Conservation (phyloP, 2,329 filamentous ascomycete genomes). For the Sporothrix schenckii region DNA sequence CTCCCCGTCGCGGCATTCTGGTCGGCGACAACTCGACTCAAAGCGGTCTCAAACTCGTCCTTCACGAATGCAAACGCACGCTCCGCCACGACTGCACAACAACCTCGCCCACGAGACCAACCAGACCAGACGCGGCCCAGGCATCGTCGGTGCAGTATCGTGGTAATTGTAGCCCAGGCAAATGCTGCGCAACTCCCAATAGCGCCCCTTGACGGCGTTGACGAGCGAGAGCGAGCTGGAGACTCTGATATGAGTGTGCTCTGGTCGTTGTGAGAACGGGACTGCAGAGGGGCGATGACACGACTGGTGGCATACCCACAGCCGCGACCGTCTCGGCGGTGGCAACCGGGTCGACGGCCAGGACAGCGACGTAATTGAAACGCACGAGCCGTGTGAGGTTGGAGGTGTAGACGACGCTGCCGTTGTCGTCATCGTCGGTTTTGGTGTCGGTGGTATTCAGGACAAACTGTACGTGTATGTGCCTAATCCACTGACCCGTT, state of each 20-base stretch:
- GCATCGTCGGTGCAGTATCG: background rate
- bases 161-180: conserved; percentile 9
- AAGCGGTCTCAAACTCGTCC: background rate
- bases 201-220: conserved; percentile 28
- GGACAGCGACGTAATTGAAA: conserved; percentile 22
- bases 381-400: too few species aligned
- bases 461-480: too few species aligned
- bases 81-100: background rate
- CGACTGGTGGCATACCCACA: background rate
- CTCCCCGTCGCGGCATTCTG: too few species aligned
- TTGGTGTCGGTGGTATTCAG: too few species aligned
- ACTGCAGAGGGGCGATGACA: conserved; percentile 29
- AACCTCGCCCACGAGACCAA: background rate
- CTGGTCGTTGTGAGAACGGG: background rate
- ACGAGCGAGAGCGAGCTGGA: conserved; percentile 31
- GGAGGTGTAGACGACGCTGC: too few species aligned
- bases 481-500: conserved; percentile 31
- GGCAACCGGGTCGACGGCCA: conserved; percentile 30
- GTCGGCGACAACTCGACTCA: background rate
- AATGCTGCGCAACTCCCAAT: background rate
- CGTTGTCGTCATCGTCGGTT: too few species aligned
- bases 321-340: background rate
- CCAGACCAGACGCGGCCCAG: conserved; percentile 3
- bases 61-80: background rate
- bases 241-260: conserved; percentile 32